A percentile compares a stretch with the other conserved stretches of the same genome.
Evolutionary conservation across 2,329 filamentous ascomycete species (phyloP).

Genomic region (Fusarium bactridioides): DNA sequence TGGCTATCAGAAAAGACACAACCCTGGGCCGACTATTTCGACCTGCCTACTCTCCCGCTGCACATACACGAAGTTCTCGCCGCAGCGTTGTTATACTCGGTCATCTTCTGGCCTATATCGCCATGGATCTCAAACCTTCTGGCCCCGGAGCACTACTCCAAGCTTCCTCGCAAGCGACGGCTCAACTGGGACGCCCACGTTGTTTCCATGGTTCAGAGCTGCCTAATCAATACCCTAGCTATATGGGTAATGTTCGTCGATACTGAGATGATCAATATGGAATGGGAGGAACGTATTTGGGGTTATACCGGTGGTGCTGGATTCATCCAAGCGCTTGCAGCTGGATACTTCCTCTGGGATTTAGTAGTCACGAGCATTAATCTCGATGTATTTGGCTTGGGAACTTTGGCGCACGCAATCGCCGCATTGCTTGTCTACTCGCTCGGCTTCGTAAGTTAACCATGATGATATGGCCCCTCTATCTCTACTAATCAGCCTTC

Average conservation of each 20-base stretch:
- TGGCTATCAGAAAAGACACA: conserved; percentile 64
- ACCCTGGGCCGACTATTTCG: conserved; percentile 69
- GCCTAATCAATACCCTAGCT: conserved; percentile 75
- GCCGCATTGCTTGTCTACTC: conserved; percentile 77
- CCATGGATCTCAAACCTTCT: conserved; percentile 70
- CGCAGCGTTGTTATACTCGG: conserved; percentile 72
- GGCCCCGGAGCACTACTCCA: conserved; percentile 70
- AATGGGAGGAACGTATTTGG: conserved; percentile 74
- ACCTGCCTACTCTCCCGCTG: conserved; percentile 72
- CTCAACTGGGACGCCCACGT: conserved; percentile 89
- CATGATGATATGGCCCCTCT: not conserved
- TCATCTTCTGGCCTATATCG: conserved; percentile 72
- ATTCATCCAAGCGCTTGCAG: conserved; percentile 78
- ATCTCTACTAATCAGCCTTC: not conserved
- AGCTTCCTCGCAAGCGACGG: conserved; percentile 67
- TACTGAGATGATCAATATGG: conserved; percentile 71
- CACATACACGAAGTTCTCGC: conserved; percentile 80
- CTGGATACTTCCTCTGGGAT: conserved; percentile 88
- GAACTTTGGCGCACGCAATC: conserved; percentile 79
- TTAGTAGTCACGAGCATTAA: conserved; percentile 73
- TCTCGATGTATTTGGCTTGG: conserved; percentile 76
- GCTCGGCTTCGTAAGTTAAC: conserved; percentile 76
- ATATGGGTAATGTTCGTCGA: conserved; percentile 76
- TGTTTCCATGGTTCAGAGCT: conserved; percentile 81
- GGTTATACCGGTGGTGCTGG: conserved; percentile 78